Percentiles rank a stretch among this genome's conserved stretches.
These are phyloP conservation scores for Candida sonorensis DNA, from an alignment of 805 yeast genomes.

Conservation along the genomic window DNA sequence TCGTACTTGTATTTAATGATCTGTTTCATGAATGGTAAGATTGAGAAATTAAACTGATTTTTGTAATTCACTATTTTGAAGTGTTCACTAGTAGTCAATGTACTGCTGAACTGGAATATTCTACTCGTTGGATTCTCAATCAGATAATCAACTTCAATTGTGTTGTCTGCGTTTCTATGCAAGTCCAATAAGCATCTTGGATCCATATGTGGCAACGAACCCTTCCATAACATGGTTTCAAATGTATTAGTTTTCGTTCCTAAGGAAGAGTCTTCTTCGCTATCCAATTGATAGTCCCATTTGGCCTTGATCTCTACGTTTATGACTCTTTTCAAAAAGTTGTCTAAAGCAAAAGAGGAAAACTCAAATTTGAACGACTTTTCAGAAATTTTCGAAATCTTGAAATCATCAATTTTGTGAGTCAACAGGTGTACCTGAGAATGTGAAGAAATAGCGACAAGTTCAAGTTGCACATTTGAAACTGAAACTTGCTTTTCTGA, in stretches of 20 bases:
- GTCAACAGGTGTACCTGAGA: conserved; percentile 5
- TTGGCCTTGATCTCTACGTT: conserved; percentile 14
- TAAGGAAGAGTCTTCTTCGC: conserved; percentile 2
- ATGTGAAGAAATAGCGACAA: conserved; percentile 5
- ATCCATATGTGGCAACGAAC: conserved; percentile 56
- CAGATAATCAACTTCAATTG: conserved; percentile 36
- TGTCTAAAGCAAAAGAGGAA: conserved; percentile 10
- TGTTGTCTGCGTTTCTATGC: conserved; percentile 10
- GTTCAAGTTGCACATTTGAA: conserved; percentile 21
- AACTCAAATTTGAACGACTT: conserved; percentile 7
- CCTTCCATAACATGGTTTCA: conserved; percentile 42
- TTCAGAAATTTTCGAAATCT: too few relatives aligned
- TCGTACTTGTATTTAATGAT: conserved; percentile 34
- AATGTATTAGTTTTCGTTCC: conserved; percentile 22
- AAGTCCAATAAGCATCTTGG: conserved; percentile 55
- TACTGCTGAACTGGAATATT: conserved; percentile 47
- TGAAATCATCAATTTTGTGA: too few relatives aligned
- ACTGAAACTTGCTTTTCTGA: conserved; percentile 25
- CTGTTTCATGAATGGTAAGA: conserved; percentile 57
- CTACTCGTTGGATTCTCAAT: conserved; percentile 74
- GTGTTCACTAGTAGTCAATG: conserved; percentile 18
- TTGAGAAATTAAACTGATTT: conserved; percentile 35
- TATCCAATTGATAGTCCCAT: conserved; percentile 12
- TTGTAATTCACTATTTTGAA: conserved; percentile 20
- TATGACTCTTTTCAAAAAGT: conserved; percentile 14